Evolutionary conservation across 2,329 filamentous ascomycete species (phyloP), one percentile per base, ranked within the genome.

Genomic region (Pseudophaeomoniella oleicola): DNA sequence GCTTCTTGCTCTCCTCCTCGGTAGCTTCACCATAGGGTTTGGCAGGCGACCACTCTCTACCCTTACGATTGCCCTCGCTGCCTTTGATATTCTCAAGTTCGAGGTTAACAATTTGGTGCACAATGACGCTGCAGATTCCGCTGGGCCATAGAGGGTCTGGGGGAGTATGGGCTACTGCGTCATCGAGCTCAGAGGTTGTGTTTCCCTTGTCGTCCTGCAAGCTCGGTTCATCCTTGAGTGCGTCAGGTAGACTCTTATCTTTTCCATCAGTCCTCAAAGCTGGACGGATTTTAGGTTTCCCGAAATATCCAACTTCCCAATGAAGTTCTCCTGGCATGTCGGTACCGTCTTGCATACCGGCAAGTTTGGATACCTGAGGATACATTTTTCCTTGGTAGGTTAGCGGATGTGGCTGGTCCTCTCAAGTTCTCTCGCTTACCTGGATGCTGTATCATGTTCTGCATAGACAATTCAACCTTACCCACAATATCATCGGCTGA

Each of bases 81-180:
- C 88, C 88, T 52, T 90, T 85, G 55, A 93, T 74, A 46, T 94
- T 88, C 41, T 82, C 78, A n/a, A 94, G 67, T 56, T 94, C 86
- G 5, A 98, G 70, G 42, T 90, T 93, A 46, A 94, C 87, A 45
- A 96, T 93, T 56, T 96, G 88, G 52, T 96, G 88, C 16, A 96
- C 71, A 31, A 96, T 71, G 27, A 96, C 60, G 48, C 80, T 86
- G 52, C 88, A 77, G 14, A 98, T 68, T 39, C 90, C 90, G 47
- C 81, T 92, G 1, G 88, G 90, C 85, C 86, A 96, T 4, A 94
- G 69, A n/a, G 88, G 88, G 54, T 96, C 88, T 0, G 88, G 88
- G 4, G 90, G 90, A 0, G 87, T 96, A 52, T 85, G 81, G 31
- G 81, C 73, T 2, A 93, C 84, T 2, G 84, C 85, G 52, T 94